Base-by-base conservation (phyloP, 192 early-diverging fungal species). In the Gorgonomyces haynaldii region DNA sequence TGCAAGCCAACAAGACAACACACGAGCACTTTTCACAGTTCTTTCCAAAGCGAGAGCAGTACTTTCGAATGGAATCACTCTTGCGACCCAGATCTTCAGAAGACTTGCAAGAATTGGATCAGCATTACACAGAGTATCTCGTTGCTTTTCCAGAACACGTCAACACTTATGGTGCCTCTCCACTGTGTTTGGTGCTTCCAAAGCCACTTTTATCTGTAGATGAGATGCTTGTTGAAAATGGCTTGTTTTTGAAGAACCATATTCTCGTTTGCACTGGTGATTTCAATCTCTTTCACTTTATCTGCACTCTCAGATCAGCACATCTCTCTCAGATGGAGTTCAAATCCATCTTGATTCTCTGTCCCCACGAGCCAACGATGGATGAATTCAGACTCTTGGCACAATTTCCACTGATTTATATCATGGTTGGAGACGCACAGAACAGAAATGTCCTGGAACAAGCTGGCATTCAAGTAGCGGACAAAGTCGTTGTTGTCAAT, bases 341-440 rank as follows among this genome's bases (percentile, higher is more conserved):
- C 46, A 46, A 38, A 24, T 31, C 47, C n/a, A 52, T 66, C n/a
- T 16, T 71, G 4, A 37, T 72, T 3, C 42, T 72, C 10, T 56
- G 56, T n/a, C 37, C 34, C 3, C 13, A 31, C 3, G 19, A 5
- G 16, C 69, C 65, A 19, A 65, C 37, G 3, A n/a, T 31, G 0
- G 51, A 55, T 9, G 62, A 72, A 27, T 65, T 62, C 36, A 24
- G 23, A n/a, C 22, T 21, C 0, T 22, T 67, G 4, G 36, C 39
- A 12, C 45, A 51, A n/a, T 72, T 72, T 40, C 69, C 65, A 0
- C 29, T 53, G 10, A 15, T 72, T 8, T 56, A 38, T 45, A 53
- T 54, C n/a, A 53, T 72, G 42, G 29, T 65, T 24, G 69, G 69
- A 16, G 57, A 64, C 47, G 62, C 64, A 37, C 8, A 54, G 13